Conservation (phyloP, 495 filamentous ascomycete species). For the Hypoxylon intermedium region DNA sequence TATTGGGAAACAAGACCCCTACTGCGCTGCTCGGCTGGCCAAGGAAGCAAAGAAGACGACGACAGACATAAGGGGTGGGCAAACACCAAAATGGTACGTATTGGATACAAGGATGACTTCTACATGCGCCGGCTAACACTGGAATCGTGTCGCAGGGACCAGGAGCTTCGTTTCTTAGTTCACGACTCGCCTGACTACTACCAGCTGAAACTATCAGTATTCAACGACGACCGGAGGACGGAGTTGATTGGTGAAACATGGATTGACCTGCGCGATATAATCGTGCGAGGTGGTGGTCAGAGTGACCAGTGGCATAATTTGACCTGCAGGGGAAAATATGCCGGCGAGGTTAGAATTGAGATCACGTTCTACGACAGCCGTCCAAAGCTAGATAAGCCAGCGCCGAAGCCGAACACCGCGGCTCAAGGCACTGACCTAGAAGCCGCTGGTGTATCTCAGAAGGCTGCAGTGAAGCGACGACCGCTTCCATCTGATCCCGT, state of each 20-base stretch:
- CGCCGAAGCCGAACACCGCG: slow-evolving; percentile 57
- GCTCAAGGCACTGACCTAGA: slow-evolving; percentile 48
- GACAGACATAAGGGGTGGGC: slow-evolving; percentile 91
- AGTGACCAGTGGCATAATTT: slow-evolving; percentile 91
- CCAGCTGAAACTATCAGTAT: slow-evolving; percentile 90
- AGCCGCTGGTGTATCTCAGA: slow-evolving; percentile 31
- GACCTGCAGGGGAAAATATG: slow-evolving; percentile 88
- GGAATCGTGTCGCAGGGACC: slow-evolving; percentile 70
- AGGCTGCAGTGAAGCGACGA: slow-evolving; percentile 71
- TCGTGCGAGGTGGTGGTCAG: slow-evolving; percentile 87
- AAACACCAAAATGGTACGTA: slow-evolving; percentile 91
- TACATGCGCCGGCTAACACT: neutral
- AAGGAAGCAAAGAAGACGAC: slow-evolving; percentile 99
- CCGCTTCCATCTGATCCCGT: slow-evolving; percentile 79
- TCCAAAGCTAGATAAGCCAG: slow-evolving; percentile 72
- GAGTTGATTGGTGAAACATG: slow-evolving; percentile 94
- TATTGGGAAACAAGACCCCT: slow-evolving; percentile 98
- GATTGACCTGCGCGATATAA: slow-evolving; percentile 79
- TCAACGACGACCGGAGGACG: slow-evolving; percentile 97
- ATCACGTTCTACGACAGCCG: slow-evolving; percentile 95
- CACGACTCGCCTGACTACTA: slow-evolving; percentile 97
- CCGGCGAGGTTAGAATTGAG: slow-evolving; percentile 92
- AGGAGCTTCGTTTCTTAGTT: slow-evolving; percentile 93
- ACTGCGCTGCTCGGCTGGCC: slow-evolving; percentile 89
- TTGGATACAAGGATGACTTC: slow-evolving; percentile 16